These are phyloP conservation scores for Catunica adiposa DNA, from an alignment of 2,329 filamentous ascomycete genomes.

Conservation along the genomic window DNA sequence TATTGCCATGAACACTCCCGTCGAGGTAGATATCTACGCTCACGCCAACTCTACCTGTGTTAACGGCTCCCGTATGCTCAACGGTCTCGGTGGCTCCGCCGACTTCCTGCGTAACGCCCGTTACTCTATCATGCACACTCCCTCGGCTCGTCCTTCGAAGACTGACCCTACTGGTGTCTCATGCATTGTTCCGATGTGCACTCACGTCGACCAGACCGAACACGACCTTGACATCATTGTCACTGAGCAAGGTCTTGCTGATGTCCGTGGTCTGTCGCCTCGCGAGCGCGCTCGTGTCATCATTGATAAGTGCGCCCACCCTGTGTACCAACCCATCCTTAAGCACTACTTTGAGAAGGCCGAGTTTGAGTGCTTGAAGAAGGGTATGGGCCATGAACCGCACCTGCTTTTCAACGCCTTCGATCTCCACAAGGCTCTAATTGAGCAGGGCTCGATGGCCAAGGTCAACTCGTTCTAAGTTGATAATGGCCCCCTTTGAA, in stretches of 20 bases:
- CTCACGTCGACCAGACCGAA: conserved; percentile 83
- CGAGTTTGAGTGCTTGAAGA: conserved; percentile 69
- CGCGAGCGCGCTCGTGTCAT: conserved; percentile 69
- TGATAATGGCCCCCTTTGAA: no score
- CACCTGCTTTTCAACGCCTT: conserved; percentile 75
- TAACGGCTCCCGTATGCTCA: conserved; percentile 75
- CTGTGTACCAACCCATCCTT: conserved; percentile 68
- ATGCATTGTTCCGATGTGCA: conserved; percentile 89
- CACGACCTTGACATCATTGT: conserved; percentile 84
- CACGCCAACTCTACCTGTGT: conserved; percentile 85
- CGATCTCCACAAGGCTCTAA: conserved; percentile 73
- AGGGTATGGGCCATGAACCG: conserved; percentile 81
- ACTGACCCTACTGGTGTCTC: conserved; percentile 65
- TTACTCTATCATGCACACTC: conserved; percentile 90
- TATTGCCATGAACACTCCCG: conserved; percentile 90
- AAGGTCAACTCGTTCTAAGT: conserved; percentile 39
- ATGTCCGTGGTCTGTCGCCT: conserved; percentile 67
- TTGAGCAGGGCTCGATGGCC: conserved; percentile 70
- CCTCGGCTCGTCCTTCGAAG: conserved; percentile 63
- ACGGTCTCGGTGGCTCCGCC: conserved; percentile 65
- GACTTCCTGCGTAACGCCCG: conserved; percentile 67
- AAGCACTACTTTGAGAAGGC: conserved; percentile 71
- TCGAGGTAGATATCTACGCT: conserved; percentile 88
- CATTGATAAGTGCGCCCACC: conserved; percentile 74
- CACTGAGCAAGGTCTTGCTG: conserved; percentile 58